Conservation (phyloP, 805 yeast species). For the Schizosaccharomyces octosporus region DNA sequence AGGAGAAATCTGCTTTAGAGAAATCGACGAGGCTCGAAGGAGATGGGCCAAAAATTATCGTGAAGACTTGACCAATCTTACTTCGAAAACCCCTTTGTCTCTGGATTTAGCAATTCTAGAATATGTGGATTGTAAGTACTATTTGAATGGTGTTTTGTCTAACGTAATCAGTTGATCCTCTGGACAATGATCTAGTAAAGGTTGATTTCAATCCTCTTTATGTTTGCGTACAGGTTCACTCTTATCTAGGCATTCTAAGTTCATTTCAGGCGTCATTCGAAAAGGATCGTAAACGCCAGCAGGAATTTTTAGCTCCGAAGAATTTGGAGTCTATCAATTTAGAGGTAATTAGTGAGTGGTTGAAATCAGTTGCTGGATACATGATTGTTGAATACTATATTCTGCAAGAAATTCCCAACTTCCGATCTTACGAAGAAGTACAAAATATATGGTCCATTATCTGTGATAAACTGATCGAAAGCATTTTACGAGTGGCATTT, state of each 20-base stretch:
- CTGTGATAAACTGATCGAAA: slow-evolving; percentile 13
- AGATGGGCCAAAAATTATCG: background rate
- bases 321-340: slow-evolving; percentile 17
- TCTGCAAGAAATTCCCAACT: slow-evolving; percentile 31
- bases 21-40: background rate
- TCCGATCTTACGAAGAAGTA: slow-evolving; percentile 34
- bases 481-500: slow-evolving; percentile 15
- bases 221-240: slow-evolving; percentile 63
- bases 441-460: slow-evolving; percentile 61
- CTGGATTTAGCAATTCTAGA: background rate
- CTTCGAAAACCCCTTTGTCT: background rate
- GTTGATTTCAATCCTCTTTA: slow-evolving; percentile 50
- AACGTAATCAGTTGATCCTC: slow-evolving; percentile 9
- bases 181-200: slow-evolving; percentile 21
- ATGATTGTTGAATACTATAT: slow-evolving; percentile 51
- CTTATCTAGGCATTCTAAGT: slow-evolving; percentile 42
- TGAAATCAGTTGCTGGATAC: slow-evolving; percentile 41
- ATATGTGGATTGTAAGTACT: background rate
- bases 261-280: slow-evolving; percentile 36
- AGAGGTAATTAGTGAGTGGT: slow-evolving; percentile 14
- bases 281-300: slow-evolving; percentile 45
- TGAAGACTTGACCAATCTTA: background rate
- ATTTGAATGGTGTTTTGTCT: background rate
- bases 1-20: background rate
- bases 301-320: slow-evolving; percentile 47